phyloP scores from a whole-genome alignment of 2,329 filamentous ascomycete species.

The Elsinoe fawcettii region DNA sequence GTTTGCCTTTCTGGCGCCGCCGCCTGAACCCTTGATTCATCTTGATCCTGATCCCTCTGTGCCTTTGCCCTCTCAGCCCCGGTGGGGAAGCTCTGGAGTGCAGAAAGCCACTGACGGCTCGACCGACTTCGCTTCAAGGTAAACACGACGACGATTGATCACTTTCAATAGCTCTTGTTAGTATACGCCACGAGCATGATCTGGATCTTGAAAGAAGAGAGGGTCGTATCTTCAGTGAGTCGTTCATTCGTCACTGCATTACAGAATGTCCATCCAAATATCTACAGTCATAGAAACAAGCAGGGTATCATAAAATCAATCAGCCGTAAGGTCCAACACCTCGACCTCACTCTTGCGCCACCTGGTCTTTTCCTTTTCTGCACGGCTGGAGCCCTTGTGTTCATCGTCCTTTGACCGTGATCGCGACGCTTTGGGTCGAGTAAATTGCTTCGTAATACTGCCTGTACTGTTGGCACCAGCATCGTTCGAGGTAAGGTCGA shows the following conservation, averaged over 20 bases:
- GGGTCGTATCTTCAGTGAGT: background rate
- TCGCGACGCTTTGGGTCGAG: constrained; percentile 18
- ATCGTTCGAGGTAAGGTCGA: constrained; percentile 17
- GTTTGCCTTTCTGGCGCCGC: background rate
- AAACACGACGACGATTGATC: background rate
- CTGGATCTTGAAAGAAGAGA: background rate
- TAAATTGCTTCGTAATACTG: constrained; percentile 21
- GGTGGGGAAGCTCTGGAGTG: constrained; percentile 7
- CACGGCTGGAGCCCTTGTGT: no score
- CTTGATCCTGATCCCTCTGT: background rate
- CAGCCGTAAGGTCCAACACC: constrained; percentile 29
- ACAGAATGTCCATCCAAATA: constrained; percentile 3
- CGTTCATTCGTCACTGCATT: background rate
- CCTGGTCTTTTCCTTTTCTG: constrained; percentile 16
- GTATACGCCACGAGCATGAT: background rate
- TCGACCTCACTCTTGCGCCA: constrained; percentile 31
- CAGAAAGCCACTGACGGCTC: constrained; percentile 11
- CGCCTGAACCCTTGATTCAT: background rate
- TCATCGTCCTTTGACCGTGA: background rate
- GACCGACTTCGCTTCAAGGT: constrained; percentile 9
- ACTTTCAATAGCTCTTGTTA: background rate
- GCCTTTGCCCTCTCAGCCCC: background rate
- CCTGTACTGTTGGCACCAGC: background rate
- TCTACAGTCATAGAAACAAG: constrained; percentile 9
- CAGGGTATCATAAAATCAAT: constrained; percentile 16